Evolutionary conservation across 2,329 filamentous ascomycete genomes (phyloP), one percentile per base, ranked within the genome.

Genomic region (Teratosphaeria zuluensis): DNA sequence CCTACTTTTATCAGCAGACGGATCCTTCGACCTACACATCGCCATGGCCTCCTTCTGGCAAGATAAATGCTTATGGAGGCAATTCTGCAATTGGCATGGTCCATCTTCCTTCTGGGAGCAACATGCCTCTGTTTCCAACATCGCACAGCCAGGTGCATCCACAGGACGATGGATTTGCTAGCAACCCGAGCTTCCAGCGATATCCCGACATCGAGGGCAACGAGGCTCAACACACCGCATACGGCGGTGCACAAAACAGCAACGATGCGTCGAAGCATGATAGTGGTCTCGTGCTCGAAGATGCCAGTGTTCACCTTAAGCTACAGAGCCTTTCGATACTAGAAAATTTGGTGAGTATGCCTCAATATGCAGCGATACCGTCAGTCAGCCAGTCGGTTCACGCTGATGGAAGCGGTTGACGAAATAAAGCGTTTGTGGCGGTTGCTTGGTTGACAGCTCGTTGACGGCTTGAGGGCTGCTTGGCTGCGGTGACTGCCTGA

Each of bases 321-420:
- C 78, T 83, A 21, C 79, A 85, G 63, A 84, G 82, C 68, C 69
- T 86, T 33, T 79, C 83, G 9, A 81, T 85, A 33, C 71, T 86
- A 24, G 83, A 86, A 61, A 85, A 83, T 62, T 67, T 85, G 67
- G 82, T 84, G 73, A 65, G 78, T 70, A 9, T 11, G n/a, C 19
- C 48, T 30, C 48, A 52, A 28, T 28, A 28, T 28, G 24, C 24
- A 28, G 24, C 4, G 24, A 28, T 28, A 28, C 24, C 24, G 4
- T 28, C 30, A 4, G 16, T 32, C 31, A 14, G 11, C 14, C n/a
- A 21, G 11, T 16, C 42, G 5, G 42, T 48, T 4, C 6, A 48
- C 42, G 24, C 24, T 28, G 24, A 28, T 28, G 24, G 24, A 4
- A 28, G 24, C 24, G 24, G 24, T 28, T 28, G 24, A 28, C 24